Base-by-base conservation (phyloP, 2,329 filamentous ascomycete genomes). In the Diaporthe helianthi region DNA sequence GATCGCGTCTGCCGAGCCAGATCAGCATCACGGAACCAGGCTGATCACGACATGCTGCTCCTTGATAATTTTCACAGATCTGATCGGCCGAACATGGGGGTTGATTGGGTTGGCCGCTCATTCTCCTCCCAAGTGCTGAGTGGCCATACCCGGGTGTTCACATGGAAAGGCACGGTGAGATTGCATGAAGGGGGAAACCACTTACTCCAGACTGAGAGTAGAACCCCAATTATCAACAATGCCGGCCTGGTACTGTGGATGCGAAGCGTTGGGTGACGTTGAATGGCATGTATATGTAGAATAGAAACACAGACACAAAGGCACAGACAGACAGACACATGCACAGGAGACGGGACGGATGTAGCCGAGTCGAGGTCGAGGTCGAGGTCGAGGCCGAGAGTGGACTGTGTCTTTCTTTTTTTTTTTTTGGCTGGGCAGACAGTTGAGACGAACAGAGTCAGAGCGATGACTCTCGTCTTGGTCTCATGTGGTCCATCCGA, bases 21-120 rank as follows among this genome's bases (percentile, higher is more conserved):
- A 68, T 68, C 65, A 70, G 65, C 44, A 70, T 63, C 19, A 44
- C 31, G 51, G 49, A 51, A 52, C 31, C 31, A 49, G 33, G 47
- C n/a, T 36, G 49, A 41, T 22, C 51, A 53, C 26, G 41, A 26
- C 29, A 64, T 53, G 4, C n/a, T 19, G 26, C 44, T 49, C 44
- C 41, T 49, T 63, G 58, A 63, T 15, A 19, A 26, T 19, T 24
- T 49, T 26, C n/a, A 47, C 58, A 33, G 44, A 19, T 13, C 13
- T 49, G 41, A 19, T 13, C 13, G 36, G 41, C 58, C 58, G 29
- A 29, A 12, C n/a, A 41, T 4, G 38, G 33, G 41, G n/a, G 29
- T 19, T n/a, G 44, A 61, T 24, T 41, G 24, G 24, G 31, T 22
- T 33, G 44, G 33, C 15, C 9, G 24, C 31, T 22, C 46, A 24